phyloP scores from a whole-genome alignment of 2,329 filamentous ascomycete species.

The Atkinsonella texensis region DNA sequence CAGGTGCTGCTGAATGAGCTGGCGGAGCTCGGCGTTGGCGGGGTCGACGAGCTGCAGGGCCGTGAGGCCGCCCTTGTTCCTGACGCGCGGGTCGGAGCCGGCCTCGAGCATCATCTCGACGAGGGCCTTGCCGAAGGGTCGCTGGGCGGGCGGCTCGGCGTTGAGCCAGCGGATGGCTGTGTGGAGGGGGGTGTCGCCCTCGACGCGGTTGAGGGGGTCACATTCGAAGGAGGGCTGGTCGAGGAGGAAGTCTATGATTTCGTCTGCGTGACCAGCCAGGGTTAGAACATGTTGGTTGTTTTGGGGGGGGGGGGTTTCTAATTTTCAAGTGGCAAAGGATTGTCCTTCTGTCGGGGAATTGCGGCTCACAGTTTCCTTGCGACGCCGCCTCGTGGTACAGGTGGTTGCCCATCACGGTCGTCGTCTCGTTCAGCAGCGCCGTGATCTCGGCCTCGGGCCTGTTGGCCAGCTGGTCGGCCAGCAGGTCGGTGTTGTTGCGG shows the following conservation, averaged over 20 bases:
- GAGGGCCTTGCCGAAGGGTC: conserved; percentile 52
- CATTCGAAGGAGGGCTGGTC: conserved; percentile 79
- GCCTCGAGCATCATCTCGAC: conserved; percentile 76
- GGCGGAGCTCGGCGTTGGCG: conserved; percentile 47
- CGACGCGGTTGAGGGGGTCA: conserved; percentile 59
- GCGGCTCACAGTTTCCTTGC: conserved; percentile 66
- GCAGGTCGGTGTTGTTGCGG: conserved; percentile 79
- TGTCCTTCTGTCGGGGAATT: neutral
- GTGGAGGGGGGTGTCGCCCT: conserved; percentile 71
- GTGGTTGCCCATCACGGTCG: conserved; percentile 76
- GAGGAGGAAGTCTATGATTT: conserved; percentile 69
- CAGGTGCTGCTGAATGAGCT: conserved; percentile 58
- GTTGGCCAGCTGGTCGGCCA: conserved; percentile 58
- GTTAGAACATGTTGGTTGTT: too few species aligned
- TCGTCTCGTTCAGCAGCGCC: conserved; percentile 71
- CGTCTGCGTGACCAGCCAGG: too few species aligned
- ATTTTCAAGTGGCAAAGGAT: neutral
- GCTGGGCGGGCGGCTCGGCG: conserved; percentile 48
- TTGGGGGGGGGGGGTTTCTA: too few species aligned
- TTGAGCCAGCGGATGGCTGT: conserved; percentile 68
- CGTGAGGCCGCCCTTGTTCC: conserved; percentile 63
- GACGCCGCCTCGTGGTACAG: conserved; percentile 81
- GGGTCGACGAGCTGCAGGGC: conserved; percentile 65
- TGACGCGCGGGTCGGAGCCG: conserved; percentile 44
- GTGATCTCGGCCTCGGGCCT: conserved; percentile 55